phyloP scores from a whole-genome alignment of 2,329 filamentous ascomycete genomes.

The Epichloe sibirici region DNA sequence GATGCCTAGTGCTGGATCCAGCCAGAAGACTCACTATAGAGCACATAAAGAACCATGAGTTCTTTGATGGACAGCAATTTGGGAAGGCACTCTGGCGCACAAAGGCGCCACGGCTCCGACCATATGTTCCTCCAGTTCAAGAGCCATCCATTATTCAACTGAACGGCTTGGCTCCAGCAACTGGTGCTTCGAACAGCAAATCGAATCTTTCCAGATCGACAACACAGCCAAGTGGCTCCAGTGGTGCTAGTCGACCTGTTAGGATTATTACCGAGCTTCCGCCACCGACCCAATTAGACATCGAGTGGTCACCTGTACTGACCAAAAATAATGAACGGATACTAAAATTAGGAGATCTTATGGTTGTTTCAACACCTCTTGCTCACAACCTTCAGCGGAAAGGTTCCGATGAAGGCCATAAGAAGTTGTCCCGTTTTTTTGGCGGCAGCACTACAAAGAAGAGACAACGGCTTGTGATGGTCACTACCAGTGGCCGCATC shows the following conservation, averaged over 20 bases:
- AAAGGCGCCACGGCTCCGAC: conserved; percentile 76
- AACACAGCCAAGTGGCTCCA: conserved; percentile 25
- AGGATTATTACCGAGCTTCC: conserved; percentile 89
- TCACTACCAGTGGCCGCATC: conserved; percentile 83
- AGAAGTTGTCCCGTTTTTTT: conserved; percentile 90
- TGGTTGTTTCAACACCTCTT: conserved; percentile 69
- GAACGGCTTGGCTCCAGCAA: conserved; percentile 37
- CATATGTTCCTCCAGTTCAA: conserved; percentile 65
- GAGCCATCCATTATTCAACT: conserved; percentile 66
- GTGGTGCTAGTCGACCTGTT: conserved; percentile 48
- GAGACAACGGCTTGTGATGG: conserved; percentile 82
- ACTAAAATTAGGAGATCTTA: conserved; percentile 80
- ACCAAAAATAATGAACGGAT: conserved; percentile 88
- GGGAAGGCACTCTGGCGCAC: conserved; percentile 78
- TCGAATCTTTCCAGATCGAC: conserved; percentile 17
- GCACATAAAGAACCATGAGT: conserved; percentile 92
- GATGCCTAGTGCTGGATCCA: conserved; percentile 82
- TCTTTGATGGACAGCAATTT: conserved; percentile 81
- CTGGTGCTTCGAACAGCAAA: conserved; percentile 13
- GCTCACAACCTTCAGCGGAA: conserved; percentile 63
- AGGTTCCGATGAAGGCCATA: conserved; percentile 60
- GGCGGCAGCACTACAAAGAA: conserved; percentile 86
- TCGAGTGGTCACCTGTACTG: conserved; percentile 95
- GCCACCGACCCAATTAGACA: conserved; percentile 91
- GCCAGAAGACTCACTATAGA: conserved; percentile 76